These are phyloP conservation scores for Avena sativa DNA, from an alignment of 176 grass and related monocot species.

Conservation along the genomic window DNA sequence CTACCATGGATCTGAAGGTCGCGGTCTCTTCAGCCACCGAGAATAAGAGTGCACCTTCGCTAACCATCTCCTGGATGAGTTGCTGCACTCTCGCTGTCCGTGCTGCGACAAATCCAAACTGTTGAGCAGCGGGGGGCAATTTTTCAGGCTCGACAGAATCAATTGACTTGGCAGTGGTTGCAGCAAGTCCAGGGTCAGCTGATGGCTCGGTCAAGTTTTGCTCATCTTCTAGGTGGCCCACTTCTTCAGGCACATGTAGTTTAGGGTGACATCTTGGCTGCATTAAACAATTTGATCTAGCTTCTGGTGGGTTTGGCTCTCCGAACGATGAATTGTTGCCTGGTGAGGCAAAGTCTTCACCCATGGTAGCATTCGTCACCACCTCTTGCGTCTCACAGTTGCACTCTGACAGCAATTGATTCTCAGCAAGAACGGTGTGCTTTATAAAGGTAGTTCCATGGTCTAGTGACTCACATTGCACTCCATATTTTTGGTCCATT, in stretches of 20 bases:
- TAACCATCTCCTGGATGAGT: slow-evolving; percentile 52
- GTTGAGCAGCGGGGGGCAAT: background rate
- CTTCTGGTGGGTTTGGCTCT: background rate
- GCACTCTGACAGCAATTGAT: background rate
- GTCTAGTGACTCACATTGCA: background rate
- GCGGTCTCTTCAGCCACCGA: slow-evolving; percentile 11
- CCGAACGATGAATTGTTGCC: background rate
- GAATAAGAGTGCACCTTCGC: slow-evolving; percentile 48
- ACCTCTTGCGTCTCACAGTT: background rate
- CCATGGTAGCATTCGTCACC: background rate
- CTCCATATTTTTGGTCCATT: slow-evolving; percentile 28
- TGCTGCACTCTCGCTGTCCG: slow-evolving; percentile 26
- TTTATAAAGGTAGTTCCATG: slow-evolving; percentile 23
- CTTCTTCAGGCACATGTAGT: background rate
- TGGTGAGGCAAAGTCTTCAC: background rate
- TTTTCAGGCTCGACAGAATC: background rate
- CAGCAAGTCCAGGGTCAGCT: slow-evolving; percentile 9
- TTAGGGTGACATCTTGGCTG: slow-evolving; percentile 20
- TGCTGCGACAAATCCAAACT: slow-evolving; percentile 29
- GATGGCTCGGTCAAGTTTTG: slow-evolving; percentile 12
- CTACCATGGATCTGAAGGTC: background rate
- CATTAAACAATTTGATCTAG: slow-evolving; percentile 17
- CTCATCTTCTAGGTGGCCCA: slow-evolving; percentile 29
- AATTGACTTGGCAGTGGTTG: background rate
- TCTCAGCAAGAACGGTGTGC: slow-evolving; percentile 17